Base-by-base conservation (phyloP, 2,329 filamentous ascomycete species). In the Conoideocrella luteorostrata region DNA sequence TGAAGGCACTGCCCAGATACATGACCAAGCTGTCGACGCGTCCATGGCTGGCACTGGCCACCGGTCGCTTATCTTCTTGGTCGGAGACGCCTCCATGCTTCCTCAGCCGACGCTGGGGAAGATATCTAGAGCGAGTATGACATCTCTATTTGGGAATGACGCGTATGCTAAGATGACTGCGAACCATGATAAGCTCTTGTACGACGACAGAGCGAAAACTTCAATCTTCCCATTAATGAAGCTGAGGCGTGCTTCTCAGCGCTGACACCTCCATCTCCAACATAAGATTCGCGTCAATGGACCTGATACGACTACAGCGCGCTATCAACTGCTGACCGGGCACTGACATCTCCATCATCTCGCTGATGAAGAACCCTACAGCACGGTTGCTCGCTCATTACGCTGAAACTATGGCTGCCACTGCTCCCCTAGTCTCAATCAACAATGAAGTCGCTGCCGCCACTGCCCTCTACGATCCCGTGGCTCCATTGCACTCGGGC, bases 231-330 rank as follows among this genome's bases (percentile, higher is more conserved):
- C 49, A 54, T 20, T 36, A 45, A 15, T 10, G 29, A 15, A 50
- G 52, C 52, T 52, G 50, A 37, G 38, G 7, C 43, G 54, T n/a
- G 41, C 18, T 10, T 24, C 4, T 59, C 11, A 51, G 48, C 11
- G 39, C 55, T 15, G 50, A 59, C 21, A 56, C 54, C 6, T 41
- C 49, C 20, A 47, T 65, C 15, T 61, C 61, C 36, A 53, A 62
- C 4, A 40, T 66, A 11, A 65, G 66, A 3, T 51, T 61, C 23
- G 63, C 57, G 3, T 69, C 69, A 2, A 61, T 72, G 42, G 59
- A 68, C 24, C 50, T 72, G 5, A 64, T 72, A 40, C 53, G 51
- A n/a, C 49, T 72, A 7, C 68, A 67, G 49, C 50, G 59, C 37
- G 41, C 44, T 4, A 50, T 70, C 17, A 33, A 58, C 46, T 5